Evolutionary conservation across 768 basidiomycete genomes (phyloP).

Genomic region (Macrolepiota dolichaula): DNA sequence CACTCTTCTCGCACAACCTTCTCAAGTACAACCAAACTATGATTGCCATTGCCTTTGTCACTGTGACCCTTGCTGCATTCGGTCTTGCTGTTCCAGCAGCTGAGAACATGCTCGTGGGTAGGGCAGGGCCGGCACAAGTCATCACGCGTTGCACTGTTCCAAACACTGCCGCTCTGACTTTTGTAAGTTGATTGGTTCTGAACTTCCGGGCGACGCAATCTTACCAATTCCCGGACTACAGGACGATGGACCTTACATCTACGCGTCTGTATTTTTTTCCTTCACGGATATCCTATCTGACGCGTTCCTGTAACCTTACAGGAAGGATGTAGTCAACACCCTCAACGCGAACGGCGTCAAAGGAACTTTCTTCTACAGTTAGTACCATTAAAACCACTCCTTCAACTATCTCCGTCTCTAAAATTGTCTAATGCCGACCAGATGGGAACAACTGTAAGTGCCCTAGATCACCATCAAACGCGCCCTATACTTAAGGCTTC

Average conservation of each 20-base stretch:
- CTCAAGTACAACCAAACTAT: background rate
- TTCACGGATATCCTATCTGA: background rate
- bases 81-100: slow-evolving; percentile 12
- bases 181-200: slow-evolving; percentile 19
- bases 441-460: slow-evolving; percentile 37
- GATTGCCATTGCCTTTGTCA: slow-evolving; percentile 5
- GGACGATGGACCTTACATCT: slow-evolving; percentile 35
- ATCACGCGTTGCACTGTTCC: slow-evolving; percentile 28
- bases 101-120: slow-evolving; percentile 1
- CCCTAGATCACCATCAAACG: background rate
- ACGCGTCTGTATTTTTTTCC: slow-evolving; percentile 16
- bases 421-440: slow-evolving; percentile 6
- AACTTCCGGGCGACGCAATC: background rate
- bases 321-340: slow-evolving; percentile 28
- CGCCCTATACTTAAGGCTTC: background rate
- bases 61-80: slow-evolving; percentile 12
- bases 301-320: slow-evolving; percentile 3
- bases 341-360: slow-evolving; percentile 32
- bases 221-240: slow-evolving; percentile 7
- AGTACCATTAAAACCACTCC: slow-evolving; percentile 8
- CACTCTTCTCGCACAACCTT: background rate
- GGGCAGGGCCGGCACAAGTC: slow-evolving; percentile 19
- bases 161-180: slow-evolving; percentile 31
- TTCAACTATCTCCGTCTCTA: background rate
- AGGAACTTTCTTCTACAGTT: slow-evolving; percentile 42